Base-by-base conservation (phyloP, 139 green algal species). In the Chlamydomonas schloesseri region DNA sequence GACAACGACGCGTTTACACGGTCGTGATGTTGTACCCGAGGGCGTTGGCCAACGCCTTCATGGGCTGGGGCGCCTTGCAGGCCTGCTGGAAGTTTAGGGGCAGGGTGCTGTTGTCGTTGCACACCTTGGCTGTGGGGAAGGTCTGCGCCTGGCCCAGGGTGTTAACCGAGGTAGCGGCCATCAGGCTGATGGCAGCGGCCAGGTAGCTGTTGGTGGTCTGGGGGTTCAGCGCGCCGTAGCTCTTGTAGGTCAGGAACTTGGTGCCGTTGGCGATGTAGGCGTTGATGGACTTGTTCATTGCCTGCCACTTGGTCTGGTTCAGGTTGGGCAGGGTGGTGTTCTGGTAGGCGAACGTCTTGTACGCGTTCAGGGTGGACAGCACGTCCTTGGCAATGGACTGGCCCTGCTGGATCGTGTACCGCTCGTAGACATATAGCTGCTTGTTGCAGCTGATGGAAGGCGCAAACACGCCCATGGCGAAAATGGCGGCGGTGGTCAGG, bases 401-500 rank as follows among this genome's bases (percentile, higher is more conserved):
- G 31, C 33, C 79, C 20, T 18, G 28, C 0, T 21, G 46, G 6
- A 85, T 55, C 50, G 76, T 33, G n/a, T 68, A 8, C 33, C 68
- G 67, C 79, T 77, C 79, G n/a, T 85, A 85, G 65, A 55, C 0
- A 13, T 18, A 5, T 31, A 85, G 18, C 14, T 15, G 10, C 67
- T 69, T 77, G 80, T 70, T 77, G 80, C 14, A 34, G 6, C 50
- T 62, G 20, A 57, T n/a, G 23, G 33, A 71, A 0, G 80, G 80
- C 29, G 80, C 31, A 9, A 47, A 86, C 3, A 78, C 80, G 47
- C 70, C 90, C 88, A 92, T 88, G 1, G 91, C 87, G 64, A 94
- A 94, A 23, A 94, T 46, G 3, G 89, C 91, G 10, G 87, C 84
- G 4, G 87, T 88, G 23, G 42, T n/a, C 17, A 89, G 31, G 53